phyloP scores from a whole-genome alignment of 2,329 filamentous ascomycete genomes.

The Pleoardoris graminearum region DNA sequence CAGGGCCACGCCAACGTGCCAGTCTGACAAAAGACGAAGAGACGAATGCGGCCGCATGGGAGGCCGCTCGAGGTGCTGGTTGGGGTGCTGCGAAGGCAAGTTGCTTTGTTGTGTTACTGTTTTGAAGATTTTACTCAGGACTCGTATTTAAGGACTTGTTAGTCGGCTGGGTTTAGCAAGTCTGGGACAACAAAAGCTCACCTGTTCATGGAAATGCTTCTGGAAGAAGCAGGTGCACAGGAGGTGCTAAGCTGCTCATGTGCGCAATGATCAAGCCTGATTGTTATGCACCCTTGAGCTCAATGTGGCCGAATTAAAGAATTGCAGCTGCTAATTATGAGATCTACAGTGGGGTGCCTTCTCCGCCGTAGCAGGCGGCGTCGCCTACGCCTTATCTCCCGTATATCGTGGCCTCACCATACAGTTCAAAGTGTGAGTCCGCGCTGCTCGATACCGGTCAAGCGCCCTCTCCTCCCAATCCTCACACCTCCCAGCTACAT shows the following conservation, averaged over 20 bases:
- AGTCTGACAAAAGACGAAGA: constrained; percentile 65
- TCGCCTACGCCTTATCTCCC: constrained; percentile 68
- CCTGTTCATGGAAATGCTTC: too few species aligned
- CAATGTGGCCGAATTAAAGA: too few species aligned
- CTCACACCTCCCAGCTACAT: constrained; percentile 62
- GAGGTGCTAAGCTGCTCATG: too few species aligned
- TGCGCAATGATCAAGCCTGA: too few species aligned
- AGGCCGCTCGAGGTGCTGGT: constrained; percentile 68
- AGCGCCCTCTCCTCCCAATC: not conserved
- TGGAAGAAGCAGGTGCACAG: too few species aligned
- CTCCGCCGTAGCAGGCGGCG: constrained; percentile 63
- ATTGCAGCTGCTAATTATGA: not conserved
- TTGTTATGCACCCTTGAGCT: too few species aligned
- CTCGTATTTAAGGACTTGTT: too few species aligned
- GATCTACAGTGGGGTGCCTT: constrained; percentile 66
- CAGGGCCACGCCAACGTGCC: constrained; percentile 52
- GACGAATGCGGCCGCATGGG: constrained; percentile 70
- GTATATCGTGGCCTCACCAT: constrained; percentile 64
- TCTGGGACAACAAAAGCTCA: too few species aligned
- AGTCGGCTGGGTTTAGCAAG: too few species aligned
- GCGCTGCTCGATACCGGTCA: not conserved
- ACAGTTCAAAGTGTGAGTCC: constrained; percentile 41
- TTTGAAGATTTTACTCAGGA: too few species aligned
- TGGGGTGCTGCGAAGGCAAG: constrained; percentile 67
- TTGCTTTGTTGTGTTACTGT: constrained; percentile 1